Base-by-base conservation (phyloP, 2,329 filamentous ascomycete species). In the Colletotrichum godetiae region DNA sequence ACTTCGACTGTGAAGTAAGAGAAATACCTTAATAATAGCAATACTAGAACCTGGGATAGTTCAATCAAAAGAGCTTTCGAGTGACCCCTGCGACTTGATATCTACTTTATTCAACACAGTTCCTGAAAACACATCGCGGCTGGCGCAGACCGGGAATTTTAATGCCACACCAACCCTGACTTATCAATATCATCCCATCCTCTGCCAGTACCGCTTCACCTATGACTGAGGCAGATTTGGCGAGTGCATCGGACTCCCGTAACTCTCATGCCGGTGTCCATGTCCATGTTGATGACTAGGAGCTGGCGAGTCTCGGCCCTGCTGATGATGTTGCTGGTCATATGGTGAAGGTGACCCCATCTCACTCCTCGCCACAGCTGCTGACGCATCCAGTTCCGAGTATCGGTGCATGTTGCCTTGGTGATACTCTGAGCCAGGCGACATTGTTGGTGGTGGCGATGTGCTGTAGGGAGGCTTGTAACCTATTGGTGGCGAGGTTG, bases 341-440 rank as follows among this genome's bases (percentile, higher is more conserved):
- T 73, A 73, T 15, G 73, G 73, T 12, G 73, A 58, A 2, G 73
- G 72, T 11, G 66, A 71, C 0, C 65, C 73, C 66, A 74, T 68
- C 61, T 73, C 69, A 27, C 69, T 73, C 24, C 65, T 33, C 8
- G 73, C 73, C 4, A 74, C 68, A 5, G 74, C 68, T 11, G 67
- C 67, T 6, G 72, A 72, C 3, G 75, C 76, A 58, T 78, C 77
- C 15, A 78, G 57, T 49, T 78, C 77, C 24, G 77, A 78, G 61
- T 76, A 78, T 15, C 74, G 73, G 2, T 68, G 58, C 6, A 55
- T 1, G 10, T 74, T 74, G n/a, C 29, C 42, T 5, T 75, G 56
- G 63, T 72, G 59, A 75, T 76, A 68, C 13, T 68, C 35, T 15
- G 70, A 63, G n/a, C 67, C 63, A 7, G 66, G 52, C 2, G 70